Evolutionary conservation across 2,329 filamentous ascomycete genomes (phyloP).

Genomic region (Tolypocladium paradoxum): DNA sequence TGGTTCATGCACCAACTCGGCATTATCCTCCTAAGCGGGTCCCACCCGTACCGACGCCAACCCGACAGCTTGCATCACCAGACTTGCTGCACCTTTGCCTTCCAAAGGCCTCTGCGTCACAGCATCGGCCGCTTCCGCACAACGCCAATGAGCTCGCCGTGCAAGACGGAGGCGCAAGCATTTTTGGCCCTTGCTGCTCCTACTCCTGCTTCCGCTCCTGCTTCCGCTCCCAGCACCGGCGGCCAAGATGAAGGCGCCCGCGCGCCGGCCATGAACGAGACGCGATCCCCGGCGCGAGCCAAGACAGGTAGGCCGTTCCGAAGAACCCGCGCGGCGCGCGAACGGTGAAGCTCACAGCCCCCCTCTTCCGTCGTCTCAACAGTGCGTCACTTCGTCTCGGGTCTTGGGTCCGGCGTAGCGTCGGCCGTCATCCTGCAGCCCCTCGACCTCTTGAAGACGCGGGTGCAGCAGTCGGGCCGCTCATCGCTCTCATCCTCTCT

Average conservation of each 20-base stretch:
- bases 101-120: not conserved
- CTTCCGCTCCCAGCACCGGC: not conserved
- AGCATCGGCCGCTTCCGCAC: not conserved
- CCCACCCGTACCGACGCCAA: not conserved
- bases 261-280: conserved; percentile 5
- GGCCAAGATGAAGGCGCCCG: not conserved
- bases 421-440: conserved; percentile 89
- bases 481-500: conserved; percentile 44
- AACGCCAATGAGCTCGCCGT: not conserved
- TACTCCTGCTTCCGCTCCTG: not conserved
- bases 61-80: not conserved
- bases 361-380: conserved; percentile 1
- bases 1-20: not conserved
- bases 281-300: conserved; percentile 5
- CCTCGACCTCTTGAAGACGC: conserved; percentile 91
- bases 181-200: not conserved
- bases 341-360: not conserved
- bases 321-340: not conserved
- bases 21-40: not conserved
- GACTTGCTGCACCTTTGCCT: not conserved
- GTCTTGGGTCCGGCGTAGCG: conserved; percentile 75
- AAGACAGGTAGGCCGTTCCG: conserved; percentile 6
- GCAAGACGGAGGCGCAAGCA: not conserved
- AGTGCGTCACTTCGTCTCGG: conserved; percentile 83
- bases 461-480: conserved; percentile 76